A percentile compares a stretch with the other conserved stretches of the same genome.
These are phyloP conservation scores for Podila verticillata DNA, from an alignment of 192 early-diverging fungal genomes.

Conservation along the genomic window DNA sequence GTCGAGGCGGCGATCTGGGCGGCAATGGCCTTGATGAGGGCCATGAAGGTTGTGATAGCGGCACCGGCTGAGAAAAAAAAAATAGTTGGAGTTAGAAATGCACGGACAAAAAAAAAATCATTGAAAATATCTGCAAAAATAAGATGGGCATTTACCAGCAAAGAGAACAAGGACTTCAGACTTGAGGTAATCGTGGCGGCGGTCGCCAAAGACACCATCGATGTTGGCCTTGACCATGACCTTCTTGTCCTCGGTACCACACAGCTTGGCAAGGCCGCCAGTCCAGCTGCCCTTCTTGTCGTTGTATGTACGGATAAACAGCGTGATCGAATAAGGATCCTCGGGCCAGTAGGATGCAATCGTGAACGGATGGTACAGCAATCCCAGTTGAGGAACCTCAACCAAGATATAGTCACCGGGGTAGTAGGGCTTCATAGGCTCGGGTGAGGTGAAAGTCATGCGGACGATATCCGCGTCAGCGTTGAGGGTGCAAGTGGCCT, in stretches of 20 bases:
- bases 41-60: constrained; percentile 46
- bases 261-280: constrained; percentile 16
- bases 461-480: constrained; percentile 37
- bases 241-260: constrained; percentile 33
- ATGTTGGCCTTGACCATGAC: constrained; percentile 23
- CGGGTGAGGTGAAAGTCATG: constrained; percentile 33
- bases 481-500: constrained; percentile 29
- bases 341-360: constrained; percentile 48
- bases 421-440: constrained; percentile 51
- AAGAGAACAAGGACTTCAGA: constrained; percentile 39
- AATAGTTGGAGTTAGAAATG: not conserved
- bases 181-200: constrained; percentile 48
- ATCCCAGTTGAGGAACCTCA: constrained; percentile 25
- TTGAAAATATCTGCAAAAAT: not conserved
- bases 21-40: constrained; percentile 40
- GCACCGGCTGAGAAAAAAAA: constrained; percentile 21
- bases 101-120: not conserved
- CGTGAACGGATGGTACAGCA: constrained; percentile 38
- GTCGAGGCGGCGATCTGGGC: constrained; percentile 39
- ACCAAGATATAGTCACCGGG: constrained; percentile 48
- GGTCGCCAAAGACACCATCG: constrained; percentile 51
- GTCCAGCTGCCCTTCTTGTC: constrained; percentile 37
- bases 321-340: constrained; percentile 24
- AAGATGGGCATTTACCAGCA: constrained; percentile 21
- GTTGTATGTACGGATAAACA: constrained; percentile 37